Conservation (phyloP, 2,329 filamentous ascomycete species). For the Venturia nashicola region DNA sequence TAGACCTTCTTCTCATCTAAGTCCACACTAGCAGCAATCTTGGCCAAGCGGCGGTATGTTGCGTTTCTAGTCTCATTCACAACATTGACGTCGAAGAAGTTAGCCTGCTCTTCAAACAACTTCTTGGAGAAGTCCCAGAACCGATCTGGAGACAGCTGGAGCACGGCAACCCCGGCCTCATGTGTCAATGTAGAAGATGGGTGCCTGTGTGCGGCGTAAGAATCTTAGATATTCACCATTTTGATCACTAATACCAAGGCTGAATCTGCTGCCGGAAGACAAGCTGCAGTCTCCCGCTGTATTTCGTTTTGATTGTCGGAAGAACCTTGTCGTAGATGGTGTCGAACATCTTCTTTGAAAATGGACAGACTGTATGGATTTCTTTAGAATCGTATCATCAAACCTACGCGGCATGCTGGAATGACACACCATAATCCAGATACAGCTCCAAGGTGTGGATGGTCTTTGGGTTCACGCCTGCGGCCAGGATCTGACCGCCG, state of each 20-base stretch:
- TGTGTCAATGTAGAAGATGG: constrained; percentile 39
- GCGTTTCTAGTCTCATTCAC: constrained; percentile 75
- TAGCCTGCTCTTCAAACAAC: constrained; percentile 56
- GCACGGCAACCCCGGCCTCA: constrained; percentile 74
- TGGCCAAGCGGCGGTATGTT: constrained; percentile 69
- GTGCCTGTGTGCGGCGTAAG: not conserved
- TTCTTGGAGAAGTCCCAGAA: constrained; percentile 71
- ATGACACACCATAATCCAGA: constrained; percentile 13
- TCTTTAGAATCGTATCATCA: not conserved
- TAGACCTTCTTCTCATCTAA: constrained; percentile 61
- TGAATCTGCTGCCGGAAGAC: constrained; percentile 88
- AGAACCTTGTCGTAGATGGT: constrained; percentile 57
- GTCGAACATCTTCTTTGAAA: constrained; percentile 61
- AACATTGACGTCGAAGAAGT: constrained; percentile 75
- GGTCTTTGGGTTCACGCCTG: constrained; percentile 28
- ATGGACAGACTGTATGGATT: constrained; percentile 53
- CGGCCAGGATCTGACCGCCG: constrained; percentile 57
- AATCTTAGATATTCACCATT: too few species aligned
- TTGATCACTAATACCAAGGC: constrained; percentile 78
- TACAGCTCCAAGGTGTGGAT: constrained; percentile 43
- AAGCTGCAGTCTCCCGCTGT: constrained; percentile 51
- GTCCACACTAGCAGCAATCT: constrained; percentile 57
- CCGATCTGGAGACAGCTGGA: constrained; percentile 53
- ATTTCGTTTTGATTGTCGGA: constrained; percentile 50
- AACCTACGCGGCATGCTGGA: not conserved